Evolutionary conservation across 2,329 filamentous ascomycete species (phyloP), one percentile per base, ranked within the genome.

Genomic region (Exutisphaerella laricina): DNA sequence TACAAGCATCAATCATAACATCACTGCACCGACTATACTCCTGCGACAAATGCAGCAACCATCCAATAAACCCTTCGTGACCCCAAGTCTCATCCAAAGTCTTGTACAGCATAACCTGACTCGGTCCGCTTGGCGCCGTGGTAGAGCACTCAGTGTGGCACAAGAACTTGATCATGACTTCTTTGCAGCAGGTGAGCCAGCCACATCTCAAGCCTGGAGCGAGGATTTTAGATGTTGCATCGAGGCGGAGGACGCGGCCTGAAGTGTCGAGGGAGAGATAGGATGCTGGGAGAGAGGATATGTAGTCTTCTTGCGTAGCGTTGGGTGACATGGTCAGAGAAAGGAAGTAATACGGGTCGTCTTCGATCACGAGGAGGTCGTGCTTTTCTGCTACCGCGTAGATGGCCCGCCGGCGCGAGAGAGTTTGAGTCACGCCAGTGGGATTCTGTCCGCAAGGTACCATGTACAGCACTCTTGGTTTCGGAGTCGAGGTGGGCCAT

Each of bases 21-120:
- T 97, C 77, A 42, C 92, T 74, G 46, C 90, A 79, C 54, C 72
- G 70, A 1, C 88, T 90, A 62, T 98, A 98, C 65, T 88, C 79
- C 57, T 79, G 65, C 33, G 88, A 78, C 56, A 97, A 70, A 61
- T 87, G 77, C 62, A 92, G 85, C 50, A 98, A 69, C 92, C 92
- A 98, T 58, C 83, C 75, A 17, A 98, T 67, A 61, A 94, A 98
- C 1, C 89, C 89, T 31, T 79, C 75, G 59, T 98, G 92, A 17
- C 90, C 92, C 92, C 92, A 98, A 38, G 82, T 80, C 66, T 95
- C 88, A 52, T 98, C 92, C 2, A 98, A 73, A 14, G 98, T 72
- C 68, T 94, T 94, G 70, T 85, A 89, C 42, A 97, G 69, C 6
- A 90, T 72, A 14, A 92, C 71, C 68, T 97, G 90, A 0, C 85